Evolutionary conservation across 371 early-diverging fungal genomes (phyloP).

Genomic region (Encephalitozoon cuniculi): DNA sequence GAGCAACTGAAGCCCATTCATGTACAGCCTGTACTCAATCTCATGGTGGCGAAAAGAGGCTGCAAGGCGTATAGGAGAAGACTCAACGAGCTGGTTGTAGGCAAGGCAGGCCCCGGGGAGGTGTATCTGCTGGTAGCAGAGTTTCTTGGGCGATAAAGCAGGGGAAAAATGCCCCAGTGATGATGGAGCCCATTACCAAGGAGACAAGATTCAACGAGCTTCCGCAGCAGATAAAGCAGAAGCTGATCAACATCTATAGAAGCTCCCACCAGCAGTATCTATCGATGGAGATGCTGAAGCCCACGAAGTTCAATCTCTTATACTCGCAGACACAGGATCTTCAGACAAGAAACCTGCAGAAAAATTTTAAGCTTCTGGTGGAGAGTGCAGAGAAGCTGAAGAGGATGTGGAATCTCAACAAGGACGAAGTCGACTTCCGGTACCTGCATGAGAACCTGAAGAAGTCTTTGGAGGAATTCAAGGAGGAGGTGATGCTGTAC

Average conservation of each 20-base stretch:
- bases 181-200: neutral
- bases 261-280: slow-evolving; percentile 9
- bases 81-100: slow-evolving; percentile 1
- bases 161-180: neutral
- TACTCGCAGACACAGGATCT: slow-evolving; percentile 20
- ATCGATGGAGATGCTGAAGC: neutral
- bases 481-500: slow-evolving; percentile 17
- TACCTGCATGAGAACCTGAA: slow-evolving; percentile 13
- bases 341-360: slow-evolving; percentile 12
- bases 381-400: slow-evolving; percentile 15
- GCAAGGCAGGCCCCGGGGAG: neutral
- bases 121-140: neutral
- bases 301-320: neutral
- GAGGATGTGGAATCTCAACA: neutral
- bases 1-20: neutral
- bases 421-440: neutral
- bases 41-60: slow-evolving; percentile 41
- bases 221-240: slow-evolving; percentile 27
- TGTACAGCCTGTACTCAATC: slow-evolving; percentile 42
- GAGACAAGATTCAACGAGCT: slow-evolving; percentile 27
- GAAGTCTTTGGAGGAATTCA: slow-evolving; percentile 2
- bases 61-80: slow-evolving; percentile 45
- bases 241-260: slow-evolving; percentile 26
- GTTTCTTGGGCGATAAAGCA: neutral
- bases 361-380: slow-evolving; percentile 8